Evolutionary conservation across 2,329 filamentous ascomycete genomes (phyloP).

Genomic region (Gnomoniopsis smithogilvyi): DNA sequence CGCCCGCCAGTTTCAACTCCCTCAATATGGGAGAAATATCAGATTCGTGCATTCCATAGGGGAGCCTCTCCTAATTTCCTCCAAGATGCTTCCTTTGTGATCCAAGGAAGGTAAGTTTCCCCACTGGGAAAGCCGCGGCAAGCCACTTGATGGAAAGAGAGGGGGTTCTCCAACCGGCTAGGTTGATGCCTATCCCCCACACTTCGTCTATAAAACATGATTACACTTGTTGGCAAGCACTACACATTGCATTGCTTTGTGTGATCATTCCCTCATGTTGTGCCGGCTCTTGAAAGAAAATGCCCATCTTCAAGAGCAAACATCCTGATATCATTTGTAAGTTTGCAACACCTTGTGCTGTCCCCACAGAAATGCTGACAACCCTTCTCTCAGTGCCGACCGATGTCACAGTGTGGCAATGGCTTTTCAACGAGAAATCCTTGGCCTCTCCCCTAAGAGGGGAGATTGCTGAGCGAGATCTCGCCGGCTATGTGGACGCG

Average conservation of each 20-base stretch:
- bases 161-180: neutral
- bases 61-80: neutral
- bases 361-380: neutral
- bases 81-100: too few relatives aligned
- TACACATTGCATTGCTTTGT: too few relatives aligned
- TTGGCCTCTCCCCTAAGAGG: neutral
- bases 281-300: neutral
- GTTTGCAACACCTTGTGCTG: neutral
- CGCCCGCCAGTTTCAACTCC: too few relatives aligned
- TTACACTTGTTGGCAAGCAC: neutral
- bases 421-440: conserved; percentile 9
- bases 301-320: conserved; percentile 10
- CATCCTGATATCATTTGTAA: neutral
- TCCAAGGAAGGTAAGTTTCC: neutral
- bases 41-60: neutral
- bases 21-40: too few relatives aligned
- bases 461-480: neutral
- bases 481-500: conserved; percentile 12
- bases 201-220: too few relatives aligned
- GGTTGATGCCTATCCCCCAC: neutral
- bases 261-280: neutral
- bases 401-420: conserved; percentile 13
- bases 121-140: conserved; percentile 5
- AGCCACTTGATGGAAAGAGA: neutral
- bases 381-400: conserved; percentile 1